These are phyloP conservation scores for Hypoxylon fragiforme DNA, from an alignment of 495 filamentous ascomycete genomes.

Conservation along the genomic window DNA sequence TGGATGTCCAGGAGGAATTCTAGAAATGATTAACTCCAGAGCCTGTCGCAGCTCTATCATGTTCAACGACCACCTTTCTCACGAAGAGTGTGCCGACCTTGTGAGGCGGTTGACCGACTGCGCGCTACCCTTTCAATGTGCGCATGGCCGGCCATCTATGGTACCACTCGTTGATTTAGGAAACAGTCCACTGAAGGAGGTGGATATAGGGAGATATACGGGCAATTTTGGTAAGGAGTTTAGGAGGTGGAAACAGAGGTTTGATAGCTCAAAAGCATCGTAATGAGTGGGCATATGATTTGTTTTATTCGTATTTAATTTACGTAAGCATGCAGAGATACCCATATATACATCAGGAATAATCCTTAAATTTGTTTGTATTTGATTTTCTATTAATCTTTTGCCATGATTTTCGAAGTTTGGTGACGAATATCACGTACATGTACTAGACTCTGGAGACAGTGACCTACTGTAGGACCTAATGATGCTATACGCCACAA, in stretches of 20 bases:
- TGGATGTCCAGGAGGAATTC: slow-evolving; percentile 72
- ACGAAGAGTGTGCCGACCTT: slow-evolving; percentile 67
- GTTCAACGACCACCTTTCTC: slow-evolving; percentile 83
- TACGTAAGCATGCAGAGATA: slow-evolving; percentile 2
- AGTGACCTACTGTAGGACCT: too few relatives aligned
- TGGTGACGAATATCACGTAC: too few relatives aligned
- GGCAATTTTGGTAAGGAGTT: slow-evolving; percentile 28
- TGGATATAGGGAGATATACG: slow-evolving; percentile 3
- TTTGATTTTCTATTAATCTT: too few relatives aligned
- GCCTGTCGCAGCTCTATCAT: slow-evolving; percentile 92
- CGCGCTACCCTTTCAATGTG: slow-evolving; percentile 91
- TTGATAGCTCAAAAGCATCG: background rate
- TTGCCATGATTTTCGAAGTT: too few relatives aligned
- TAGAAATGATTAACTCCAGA: slow-evolving; percentile 86
- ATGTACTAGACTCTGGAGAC: too few relatives aligned
- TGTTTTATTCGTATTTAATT: background rate
- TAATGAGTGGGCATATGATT: background rate
- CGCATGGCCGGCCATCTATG: slow-evolving; percentile 80
- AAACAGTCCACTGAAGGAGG: slow-evolving; percentile 6
- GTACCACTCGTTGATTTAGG: slow-evolving; percentile 68
- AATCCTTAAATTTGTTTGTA: too few relatives aligned
- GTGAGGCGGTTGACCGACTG: slow-evolving; percentile 65
- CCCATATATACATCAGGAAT: too few relatives aligned
- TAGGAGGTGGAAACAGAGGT: slow-evolving; percentile 25
- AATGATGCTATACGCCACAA: too few relatives aligned